phyloP scores from a whole-genome alignment of 73 alveolate species.

The Effrenium voratum region DNA sequence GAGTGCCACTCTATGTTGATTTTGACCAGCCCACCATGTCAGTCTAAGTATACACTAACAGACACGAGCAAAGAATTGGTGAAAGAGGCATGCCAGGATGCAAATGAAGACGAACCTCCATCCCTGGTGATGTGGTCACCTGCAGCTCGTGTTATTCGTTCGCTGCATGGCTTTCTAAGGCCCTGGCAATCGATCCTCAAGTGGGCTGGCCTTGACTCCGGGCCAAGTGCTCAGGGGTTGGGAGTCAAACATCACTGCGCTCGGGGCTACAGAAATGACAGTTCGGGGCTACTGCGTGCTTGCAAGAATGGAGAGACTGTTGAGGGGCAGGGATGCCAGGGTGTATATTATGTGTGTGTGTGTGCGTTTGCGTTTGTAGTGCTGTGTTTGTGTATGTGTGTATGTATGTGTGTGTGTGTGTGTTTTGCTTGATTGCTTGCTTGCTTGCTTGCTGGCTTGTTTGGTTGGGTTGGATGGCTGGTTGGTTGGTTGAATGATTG shows the following conservation, averaged over 20 bases:
- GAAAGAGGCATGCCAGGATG: no score
- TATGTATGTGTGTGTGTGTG: no score
- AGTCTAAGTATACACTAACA: background rate
- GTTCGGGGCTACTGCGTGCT: background rate
- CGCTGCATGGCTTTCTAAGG: background rate
- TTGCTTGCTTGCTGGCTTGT: no score
- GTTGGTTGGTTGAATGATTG: no score
- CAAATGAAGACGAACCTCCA: background rate
- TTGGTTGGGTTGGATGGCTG: no score
- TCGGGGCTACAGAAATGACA: background rate
- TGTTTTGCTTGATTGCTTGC: no score
- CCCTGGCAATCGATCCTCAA: conserved; percentile 57
- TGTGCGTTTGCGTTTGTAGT: no score
- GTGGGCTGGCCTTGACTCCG: conserved; percentile 64
- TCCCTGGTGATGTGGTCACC: background rate
- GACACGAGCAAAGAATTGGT: no score
- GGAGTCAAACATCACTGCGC: background rate
- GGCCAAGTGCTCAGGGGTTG: background rate
- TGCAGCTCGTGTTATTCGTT: background rate
- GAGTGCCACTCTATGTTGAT: background rate
- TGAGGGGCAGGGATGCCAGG: background rate
- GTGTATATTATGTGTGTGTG: no score
- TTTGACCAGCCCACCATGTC: background rate
- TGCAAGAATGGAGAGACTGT: background rate
- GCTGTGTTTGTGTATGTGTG: no score